Evolutionary conservation across 129 eudicot species (phyloP), one percentile per base, ranked within the genome.

Genomic region (Pittosporum tobira): DNA sequence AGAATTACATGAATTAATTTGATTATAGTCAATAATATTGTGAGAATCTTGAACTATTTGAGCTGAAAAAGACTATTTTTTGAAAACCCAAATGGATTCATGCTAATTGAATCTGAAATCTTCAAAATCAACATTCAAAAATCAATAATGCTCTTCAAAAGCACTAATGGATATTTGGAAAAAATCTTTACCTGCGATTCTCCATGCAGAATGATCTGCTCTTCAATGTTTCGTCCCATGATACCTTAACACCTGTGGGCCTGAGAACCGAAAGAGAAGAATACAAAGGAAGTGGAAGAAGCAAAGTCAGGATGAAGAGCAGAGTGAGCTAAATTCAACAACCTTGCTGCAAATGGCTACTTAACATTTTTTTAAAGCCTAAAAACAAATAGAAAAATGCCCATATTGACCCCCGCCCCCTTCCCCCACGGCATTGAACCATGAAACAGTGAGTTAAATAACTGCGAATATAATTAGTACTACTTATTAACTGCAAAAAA

Each of bases 201-300:
- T 54, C 52, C 66, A 51, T 71, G 72, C 1, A 74, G 75, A 67
- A 64, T 54, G 20, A 71, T 25, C 52, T 66, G 79, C 78, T 82
- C 89, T 69, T 78, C 79, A 15, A 45, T 5, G 73, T 73, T 75
- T 62, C 83, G 68, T 63, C 79, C 77, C 90, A 83, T 79, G 75
- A 57, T 65, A 36, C 14, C 47, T 62, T 37, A 8, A 49, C 12
- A 62, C 5, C n/a, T 25, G 1, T 11, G 55, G 18, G 13, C 12
- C 0, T 4, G 18, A 21, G 58, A 47, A 69, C 30, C 46, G 48
- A 56, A n/a, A 25, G 28, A 47, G 45, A 43, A 36, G 28, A 25
- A 50, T 14, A 11, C 5, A 42, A 48, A 31, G 47, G 44, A 0
- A 36, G 19, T 45, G 36, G 18, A 61, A 25, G 55, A 9, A 52